Evolutionary conservation across 2,329 filamentous ascomycete genomes (phyloP).

Genomic region (Botrytis paeoniae): DNA sequence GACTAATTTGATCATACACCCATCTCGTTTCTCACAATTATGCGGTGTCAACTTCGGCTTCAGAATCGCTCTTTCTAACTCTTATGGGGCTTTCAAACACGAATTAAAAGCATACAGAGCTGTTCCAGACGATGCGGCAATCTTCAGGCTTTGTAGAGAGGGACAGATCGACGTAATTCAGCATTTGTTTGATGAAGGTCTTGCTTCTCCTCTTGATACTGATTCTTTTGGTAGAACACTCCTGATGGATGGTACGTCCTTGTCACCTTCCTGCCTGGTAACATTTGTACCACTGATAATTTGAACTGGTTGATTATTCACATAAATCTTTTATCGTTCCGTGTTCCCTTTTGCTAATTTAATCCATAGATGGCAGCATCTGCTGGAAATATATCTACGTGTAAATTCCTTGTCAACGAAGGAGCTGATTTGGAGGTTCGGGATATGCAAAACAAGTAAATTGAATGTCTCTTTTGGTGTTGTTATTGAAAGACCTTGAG

Average conservation of each 20-base stretch:
- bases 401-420: neutral
- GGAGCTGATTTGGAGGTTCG: neutral
- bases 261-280: neutral
- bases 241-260: neutral
- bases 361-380: neutral
- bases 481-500: too few relatives aligned
- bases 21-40: neutral
- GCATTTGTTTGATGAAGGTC: neutral
- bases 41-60: neutral
- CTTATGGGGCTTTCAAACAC: neutral
- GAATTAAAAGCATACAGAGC: neutral
- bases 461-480: neutral
- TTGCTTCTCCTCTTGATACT: neutral
- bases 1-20: neutral
- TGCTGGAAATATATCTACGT: neutral
- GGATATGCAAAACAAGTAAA: neutral
- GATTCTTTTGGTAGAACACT: neutral
- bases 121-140: neutral
- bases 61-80: neutral
- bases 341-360: too few relatives aligned
- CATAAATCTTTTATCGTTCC: too few relatives aligned
- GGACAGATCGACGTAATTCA: neutral
- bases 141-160: neutral
- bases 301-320: too few relatives aligned
- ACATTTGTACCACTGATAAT: neutral